Base-by-base conservation (phyloP, 83 land plant species). In the Diphasiastrum complanatum region DNA sequence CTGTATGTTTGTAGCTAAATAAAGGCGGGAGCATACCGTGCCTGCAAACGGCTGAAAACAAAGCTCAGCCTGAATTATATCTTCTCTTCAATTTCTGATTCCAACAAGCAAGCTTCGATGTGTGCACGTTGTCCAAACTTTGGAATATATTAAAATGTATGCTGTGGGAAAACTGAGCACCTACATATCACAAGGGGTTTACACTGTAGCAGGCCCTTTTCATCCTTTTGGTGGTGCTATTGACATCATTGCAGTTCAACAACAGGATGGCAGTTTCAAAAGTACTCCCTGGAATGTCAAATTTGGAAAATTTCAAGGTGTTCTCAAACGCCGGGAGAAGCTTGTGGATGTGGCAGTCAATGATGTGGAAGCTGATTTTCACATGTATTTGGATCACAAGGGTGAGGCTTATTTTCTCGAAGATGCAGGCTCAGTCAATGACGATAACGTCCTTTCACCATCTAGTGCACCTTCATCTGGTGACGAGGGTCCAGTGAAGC, bases 171-270 rank as follows among this genome's bases (percentile, higher is more conserved):
- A 62, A 53, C 60, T 92, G 45, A 71, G 97, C 36, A 81, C 74
- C 67, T 79, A 76, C 70, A 74, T 93, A 26, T 41, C 86, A 12
- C 80, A 78, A 50, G 85, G 89, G 0, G 87, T 87, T 5, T 76
- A 76, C 71, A 81, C 86, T 1, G 87, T 91, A 12, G 78, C 97
- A 1, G 97, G 85, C 0, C 96, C 98, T 0, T 92, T 92, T 61
- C 96, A 92, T 41, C 96, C 97, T 6, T 91, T 91, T 75, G 97
- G 97, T 29, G 98, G 98, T 1, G 96, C 89, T 16, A 91, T 93
- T 12, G 98, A 93, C 61, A 89, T 93, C 19, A 78, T 93, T 33
- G 96, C 86, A 5, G 96, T 93, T 4, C 64, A 83, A 58, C 98
- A 93, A 72, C 81, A 61, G 25, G 98, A 93, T 74, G 98, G 98